Base-by-base conservation (phyloP, 345 rosid genomes). In the Clarkia xantiana region DNA sequence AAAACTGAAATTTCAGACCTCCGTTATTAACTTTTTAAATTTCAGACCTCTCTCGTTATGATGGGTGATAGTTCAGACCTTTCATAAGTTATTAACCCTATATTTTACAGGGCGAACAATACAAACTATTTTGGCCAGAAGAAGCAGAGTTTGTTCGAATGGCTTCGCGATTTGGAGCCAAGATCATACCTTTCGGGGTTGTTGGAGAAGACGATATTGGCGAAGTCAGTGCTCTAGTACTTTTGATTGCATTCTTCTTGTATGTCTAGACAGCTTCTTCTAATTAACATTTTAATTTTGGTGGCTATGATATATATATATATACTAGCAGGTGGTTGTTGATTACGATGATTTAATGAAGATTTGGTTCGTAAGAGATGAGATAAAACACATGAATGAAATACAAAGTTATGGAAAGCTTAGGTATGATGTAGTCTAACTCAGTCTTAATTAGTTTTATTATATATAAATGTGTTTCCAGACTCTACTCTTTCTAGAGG, bases 121-220 rank as follows among this genome's bases (percentile, higher is more conserved):
- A 86, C 78, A 78, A 71, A 66, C 45, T 86, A 65, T 73, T 76
- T 45, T 86, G 96, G 94, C 87, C 94, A 40, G 80, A 86, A 46
- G 68, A 65, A 19, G 44, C 90, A 0, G 94, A 86, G 66, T 86
- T 86, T 75, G 80, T 86, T 20, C 77, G 94, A 60, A 78, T 79
- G 82, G 96, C 96, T 13, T 72, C 85, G 46, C 67, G 67, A 62
- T 83, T 87, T 68, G 96, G 96, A 59, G 83, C 96, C 1, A 87
- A 68, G 56, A 81, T 87, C n/a, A 71, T 83, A 53, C 90, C 96
- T 42, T 87, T 87, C 58, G 94, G 94, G 61, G 78, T 59, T 22
- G 81, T 81, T 47, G 94, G 94, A 56, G 90, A 78, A 71, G 90
- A 87, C 44, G 94, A 83, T 56, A 18, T 78, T 22, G 77, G 62